phyloP scores from a whole-genome alignment of 192 early-diverging fungal genomes.

The Backusella circina region DNA sequence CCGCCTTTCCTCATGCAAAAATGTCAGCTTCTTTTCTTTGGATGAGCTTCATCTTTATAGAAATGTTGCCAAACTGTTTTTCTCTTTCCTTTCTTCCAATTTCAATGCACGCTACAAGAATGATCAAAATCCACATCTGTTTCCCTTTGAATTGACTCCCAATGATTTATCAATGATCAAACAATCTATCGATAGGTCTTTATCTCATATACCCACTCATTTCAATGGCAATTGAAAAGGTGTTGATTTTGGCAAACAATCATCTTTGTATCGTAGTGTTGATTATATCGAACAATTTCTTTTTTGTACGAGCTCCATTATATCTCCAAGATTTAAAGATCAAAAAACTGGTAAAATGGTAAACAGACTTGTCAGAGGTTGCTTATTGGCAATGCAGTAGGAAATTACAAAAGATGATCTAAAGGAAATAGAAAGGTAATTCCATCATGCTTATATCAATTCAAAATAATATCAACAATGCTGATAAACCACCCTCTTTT shows the following conservation, averaged over 20 bases:
- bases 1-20: too few relatives aligned
- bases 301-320: neutral
- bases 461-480: neutral
- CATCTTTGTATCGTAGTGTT: neutral
- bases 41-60: neutral
- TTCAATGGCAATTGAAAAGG: too few relatives aligned
- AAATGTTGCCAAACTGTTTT: neutral
- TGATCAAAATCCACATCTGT: neutral
- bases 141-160: too few relatives aligned
- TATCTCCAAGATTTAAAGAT: neutral
- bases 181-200: too few relatives aligned
- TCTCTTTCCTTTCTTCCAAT: neutral
- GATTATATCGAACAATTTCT: neutral
- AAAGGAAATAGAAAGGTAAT: neutral
- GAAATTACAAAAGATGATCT: neutral
- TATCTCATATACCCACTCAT: too few relatives aligned
- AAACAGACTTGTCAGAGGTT: neutral
- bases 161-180: too few relatives aligned
- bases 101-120: neutral
- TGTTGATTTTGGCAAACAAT: too few relatives aligned
- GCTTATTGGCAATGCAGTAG: neutral
- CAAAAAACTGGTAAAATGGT: neutral
- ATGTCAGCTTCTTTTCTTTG: neutral
- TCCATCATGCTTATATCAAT: neutral
- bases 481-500: neutral